Evolutionary conservation across 768 basidiomycete genomes (phyloP).

Genomic region (Psilocybe azurescens): DNA sequence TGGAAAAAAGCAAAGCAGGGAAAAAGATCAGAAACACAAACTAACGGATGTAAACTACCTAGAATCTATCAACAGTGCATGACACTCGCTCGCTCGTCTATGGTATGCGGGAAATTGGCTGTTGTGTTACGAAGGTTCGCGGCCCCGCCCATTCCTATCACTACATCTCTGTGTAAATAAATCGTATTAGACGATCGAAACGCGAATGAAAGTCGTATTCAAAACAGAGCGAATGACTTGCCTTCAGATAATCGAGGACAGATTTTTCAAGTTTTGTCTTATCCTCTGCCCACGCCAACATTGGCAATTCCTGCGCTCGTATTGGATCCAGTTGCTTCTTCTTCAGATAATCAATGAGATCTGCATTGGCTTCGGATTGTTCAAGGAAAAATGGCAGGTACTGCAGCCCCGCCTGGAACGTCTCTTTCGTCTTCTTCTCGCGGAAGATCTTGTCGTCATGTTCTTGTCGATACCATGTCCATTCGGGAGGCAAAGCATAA

Average conservation of each 20-base stretch:
- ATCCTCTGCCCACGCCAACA: constrained; percentile 30
- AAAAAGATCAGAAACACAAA: background rate
- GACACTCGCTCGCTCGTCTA: background rate
- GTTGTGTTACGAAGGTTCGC: background rate
- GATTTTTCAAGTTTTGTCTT: constrained; percentile 27
- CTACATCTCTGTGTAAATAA: background rate
- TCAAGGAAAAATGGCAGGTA: constrained; percentile 29
- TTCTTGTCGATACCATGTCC: constrained; percentile 32
- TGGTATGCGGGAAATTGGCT: background rate
- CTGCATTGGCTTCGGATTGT: constrained; percentile 16
- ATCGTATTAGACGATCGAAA: background rate
- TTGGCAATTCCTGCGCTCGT: constrained; percentile 29
- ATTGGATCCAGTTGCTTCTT: constrained; percentile 24
- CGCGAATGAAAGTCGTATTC: background rate
- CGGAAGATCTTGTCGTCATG: constrained; percentile 32
- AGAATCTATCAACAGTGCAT: background rate
- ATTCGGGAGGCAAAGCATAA: constrained; percentile 29
- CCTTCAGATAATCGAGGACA: constrained; percentile 24
- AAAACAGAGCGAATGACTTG: background rate
- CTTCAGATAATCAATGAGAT: constrained; percentile 24
- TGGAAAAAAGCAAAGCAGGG: background rate
- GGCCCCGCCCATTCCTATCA: background rate
- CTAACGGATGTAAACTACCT: background rate
- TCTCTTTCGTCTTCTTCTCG: constrained; percentile 31
- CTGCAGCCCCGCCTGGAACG: constrained; percentile 31